These are phyloP conservation scores for Microbotryum violaceum DNA, from an alignment of 1,284 basidiomycete species.

Conservation along the genomic window DNA sequence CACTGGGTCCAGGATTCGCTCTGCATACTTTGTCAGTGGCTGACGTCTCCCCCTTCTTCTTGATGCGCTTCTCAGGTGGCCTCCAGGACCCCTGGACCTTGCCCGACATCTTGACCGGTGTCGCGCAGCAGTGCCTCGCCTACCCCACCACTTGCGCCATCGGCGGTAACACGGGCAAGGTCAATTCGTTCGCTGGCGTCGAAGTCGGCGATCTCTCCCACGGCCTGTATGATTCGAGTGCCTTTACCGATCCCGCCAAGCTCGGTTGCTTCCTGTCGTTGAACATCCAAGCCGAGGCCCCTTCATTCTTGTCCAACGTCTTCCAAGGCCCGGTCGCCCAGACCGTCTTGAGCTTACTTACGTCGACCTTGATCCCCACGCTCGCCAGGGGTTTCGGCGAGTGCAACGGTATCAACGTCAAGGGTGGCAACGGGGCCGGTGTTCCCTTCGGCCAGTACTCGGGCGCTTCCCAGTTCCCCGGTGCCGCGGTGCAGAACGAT, in stretches of 20 bases:
- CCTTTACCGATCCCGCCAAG: slow-evolving; percentile 2
- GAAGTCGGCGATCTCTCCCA: background rate
- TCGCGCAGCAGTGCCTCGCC: slow-evolving; percentile 1
- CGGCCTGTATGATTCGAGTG: background rate
- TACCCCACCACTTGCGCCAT: slow-evolving; percentile 1
- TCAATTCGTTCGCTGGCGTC: slow-evolving; percentile 5
- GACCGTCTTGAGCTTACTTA: background rate
- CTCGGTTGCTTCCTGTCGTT: slow-evolving; percentile 3
- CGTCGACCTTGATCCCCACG: background rate
- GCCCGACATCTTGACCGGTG: slow-evolving; percentile 1
- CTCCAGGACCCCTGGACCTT: slow-evolving; percentile 4
- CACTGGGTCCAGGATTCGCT: too few species aligned
- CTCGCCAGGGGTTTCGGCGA: slow-evolving; percentile 2
- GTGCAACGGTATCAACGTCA: slow-evolving; percentile 9
- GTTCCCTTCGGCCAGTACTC: background rate
- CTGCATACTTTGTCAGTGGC: too few species aligned
- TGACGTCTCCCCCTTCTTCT: too few species aligned
- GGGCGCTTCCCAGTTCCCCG: background rate
- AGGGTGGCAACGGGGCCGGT: slow-evolving; percentile 1
- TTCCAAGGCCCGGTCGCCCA: background rate
- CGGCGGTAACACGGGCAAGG: slow-evolving; percentile 5
- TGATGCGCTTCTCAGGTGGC: too few species aligned
- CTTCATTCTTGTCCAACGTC: background rate
- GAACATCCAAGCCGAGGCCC: slow-evolving; percentile 6
- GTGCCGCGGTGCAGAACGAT: background rate